Evolutionary conservation across 176 grass and related monocot species (phyloP).

Genomic region (Aegilops sharonensis): DNA sequence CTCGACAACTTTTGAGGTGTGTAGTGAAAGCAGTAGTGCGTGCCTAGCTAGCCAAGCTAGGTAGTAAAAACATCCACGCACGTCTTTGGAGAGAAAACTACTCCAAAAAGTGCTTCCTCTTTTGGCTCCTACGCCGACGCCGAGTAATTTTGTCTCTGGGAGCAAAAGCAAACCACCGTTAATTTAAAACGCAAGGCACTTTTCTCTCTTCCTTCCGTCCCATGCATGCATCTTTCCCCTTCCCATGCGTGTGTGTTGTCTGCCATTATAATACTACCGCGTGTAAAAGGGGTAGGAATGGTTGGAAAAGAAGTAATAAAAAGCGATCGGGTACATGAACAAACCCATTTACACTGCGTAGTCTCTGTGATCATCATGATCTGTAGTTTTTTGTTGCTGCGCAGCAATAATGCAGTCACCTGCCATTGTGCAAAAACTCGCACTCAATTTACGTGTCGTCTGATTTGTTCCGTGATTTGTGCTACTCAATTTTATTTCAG

Average conservation of each 20-base stretch:
- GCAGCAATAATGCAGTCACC: too few relatives aligned
- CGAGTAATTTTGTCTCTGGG: background rate
- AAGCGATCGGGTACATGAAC: too few relatives aligned
- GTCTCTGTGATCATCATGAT: too few relatives aligned
- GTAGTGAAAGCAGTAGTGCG: background rate
- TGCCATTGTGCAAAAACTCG: too few relatives aligned
- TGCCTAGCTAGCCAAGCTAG: background rate
- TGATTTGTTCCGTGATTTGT: too few relatives aligned
- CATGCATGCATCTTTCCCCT: background rate
- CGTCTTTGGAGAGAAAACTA: constrained; percentile 7
- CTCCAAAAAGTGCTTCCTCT: background rate
- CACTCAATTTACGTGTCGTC: too few relatives aligned
- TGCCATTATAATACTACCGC: background rate
- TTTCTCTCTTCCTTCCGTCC: background rate
- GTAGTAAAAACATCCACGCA: background rate
- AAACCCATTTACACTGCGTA: too few relatives aligned
- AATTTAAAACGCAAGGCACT: background rate
- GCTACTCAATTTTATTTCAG: too few relatives aligned
- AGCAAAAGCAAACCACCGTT: constrained; percentile 24
- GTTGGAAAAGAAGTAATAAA: too few relatives aligned
- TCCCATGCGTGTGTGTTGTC: constrained; percentile 15
- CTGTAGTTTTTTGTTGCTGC: too few relatives aligned
- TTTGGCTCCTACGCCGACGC: background rate
- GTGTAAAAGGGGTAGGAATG: too few relatives aligned
- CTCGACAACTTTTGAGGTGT: background rate